Evolutionary conservation across 768 basidiomycete species (phyloP), one percentile per base, ranked within the genome.

Genomic region (Tylopilus cervinicoccineus): DNA sequence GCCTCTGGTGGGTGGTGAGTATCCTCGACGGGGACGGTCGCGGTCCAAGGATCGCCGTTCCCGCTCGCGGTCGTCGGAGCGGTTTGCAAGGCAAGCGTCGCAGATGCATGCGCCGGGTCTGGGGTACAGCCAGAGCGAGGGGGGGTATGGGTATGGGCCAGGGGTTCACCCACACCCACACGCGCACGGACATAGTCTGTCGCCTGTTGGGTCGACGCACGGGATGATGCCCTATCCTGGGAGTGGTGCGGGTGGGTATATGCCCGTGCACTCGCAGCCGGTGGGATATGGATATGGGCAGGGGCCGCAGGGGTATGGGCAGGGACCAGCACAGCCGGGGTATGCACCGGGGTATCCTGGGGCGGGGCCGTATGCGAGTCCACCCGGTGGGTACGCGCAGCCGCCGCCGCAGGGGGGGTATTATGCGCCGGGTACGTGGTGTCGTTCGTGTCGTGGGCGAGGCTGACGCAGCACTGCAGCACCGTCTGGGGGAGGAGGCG

Each of bases 381-480:
- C n/a, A 9, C 26, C 26, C 5, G 26, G 9, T 27, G 31, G 42
- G 20, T 32, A 32, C n/a, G 44, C 12, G 8, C 24, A 13, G 6
- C 33, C 34, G 28, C 22, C 12, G 17, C 20, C 42, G 17, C 27
- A 12, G 26, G 27, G 27, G 12, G 40, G 47, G 19, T 24, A 45
- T 29, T 60, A 56, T 40, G 9, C 67, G 20, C 66, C 66, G 49
- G 66, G 76, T 77, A 62, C 55, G 70, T 69, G 46, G 23, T 48
- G 26, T 19, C 3, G 8, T 14, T 12, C 6, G n/a, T n/a, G n/a
- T n/a, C 14, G 38, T 10, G 38, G 9, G 34, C 4, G 24, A n/a
- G 22, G 16, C 24, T 24, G 16, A 39, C 5, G 16, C n/a, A n/a
- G n/a, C n/a, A n/a, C n/a, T n/a, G n/a, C n/a, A n/a, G n/a, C 29